phyloP scores from a whole-genome alignment of 2,329 filamentous ascomycete genomes.

The Dactylellina drechsleri region DNA sequence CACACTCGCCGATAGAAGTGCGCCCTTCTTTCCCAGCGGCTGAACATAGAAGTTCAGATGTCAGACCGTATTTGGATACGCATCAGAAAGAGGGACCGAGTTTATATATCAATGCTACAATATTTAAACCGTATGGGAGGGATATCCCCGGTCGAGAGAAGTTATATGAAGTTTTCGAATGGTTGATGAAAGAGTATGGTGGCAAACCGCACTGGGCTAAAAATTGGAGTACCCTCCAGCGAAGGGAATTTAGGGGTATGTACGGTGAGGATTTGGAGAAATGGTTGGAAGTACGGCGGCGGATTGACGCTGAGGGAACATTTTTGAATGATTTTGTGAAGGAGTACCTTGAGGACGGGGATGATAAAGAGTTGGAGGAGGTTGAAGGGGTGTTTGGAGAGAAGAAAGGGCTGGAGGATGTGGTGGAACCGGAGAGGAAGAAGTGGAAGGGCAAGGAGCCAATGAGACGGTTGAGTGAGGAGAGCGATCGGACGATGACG shows the following conservation, averaged over 20 bases:
- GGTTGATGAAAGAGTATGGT: slow-evolving; percentile 85
- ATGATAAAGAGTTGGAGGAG: slow-evolving; percentile 33
- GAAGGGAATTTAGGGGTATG: slow-evolving; percentile 71
- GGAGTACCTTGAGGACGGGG: slow-evolving; percentile 67
- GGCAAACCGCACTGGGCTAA: slow-evolving; percentile 92
- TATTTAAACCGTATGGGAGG: slow-evolving; percentile 78
- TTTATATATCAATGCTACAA: slow-evolving; percentile 87
- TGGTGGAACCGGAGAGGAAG: not conserved
- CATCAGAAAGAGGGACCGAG: slow-evolving; percentile 71
- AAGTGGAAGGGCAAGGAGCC: slow-evolving; percentile 46
- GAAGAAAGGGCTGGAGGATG: slow-evolving; percentile 10
- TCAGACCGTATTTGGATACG: slow-evolving; percentile 44
- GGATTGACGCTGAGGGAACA: slow-evolving; percentile 82
- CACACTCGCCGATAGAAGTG: slow-evolving; percentile 93
- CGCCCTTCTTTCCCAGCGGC: slow-evolving; percentile 76
- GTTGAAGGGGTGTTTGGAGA: slow-evolving; percentile 42
- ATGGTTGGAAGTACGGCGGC: slow-evolving; percentile 75
- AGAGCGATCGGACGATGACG: slow-evolving; percentile 48
- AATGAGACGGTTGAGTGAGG: slow-evolving; percentile 37
- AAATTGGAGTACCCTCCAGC: slow-evolving; percentile 75
- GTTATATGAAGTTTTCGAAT: slow-evolving; percentile 92
- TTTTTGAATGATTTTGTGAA: slow-evolving; percentile 93
- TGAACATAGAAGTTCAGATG: not conserved
- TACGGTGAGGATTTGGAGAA: slow-evolving; percentile 75
- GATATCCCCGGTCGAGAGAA: slow-evolving; percentile 79